A percentile compares a stretch with the other conserved stretches of the same genome.
Evolutionary conservation across 169 alveolate species (phyloP).

Genomic region (Eimeria acervulina): DNA sequence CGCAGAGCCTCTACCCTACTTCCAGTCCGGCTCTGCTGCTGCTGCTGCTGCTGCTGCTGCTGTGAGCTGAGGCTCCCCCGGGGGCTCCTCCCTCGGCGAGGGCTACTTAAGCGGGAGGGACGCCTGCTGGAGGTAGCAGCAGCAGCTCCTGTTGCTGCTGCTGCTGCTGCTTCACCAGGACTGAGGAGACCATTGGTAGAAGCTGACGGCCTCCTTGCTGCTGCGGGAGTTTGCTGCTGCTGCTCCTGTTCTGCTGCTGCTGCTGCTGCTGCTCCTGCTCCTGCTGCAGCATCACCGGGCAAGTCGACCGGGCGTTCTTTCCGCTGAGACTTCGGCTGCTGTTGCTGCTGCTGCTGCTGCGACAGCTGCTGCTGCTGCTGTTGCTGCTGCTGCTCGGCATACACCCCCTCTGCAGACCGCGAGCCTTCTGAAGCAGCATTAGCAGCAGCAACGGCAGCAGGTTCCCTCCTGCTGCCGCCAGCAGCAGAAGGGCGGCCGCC

Average conservation of each 20-base stretch:
- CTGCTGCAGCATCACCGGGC: background rate
- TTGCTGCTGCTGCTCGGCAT: background rate
- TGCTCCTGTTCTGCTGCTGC: background rate
- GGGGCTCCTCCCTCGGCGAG: constrained; percentile 55
- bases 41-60: too few relatives aligned
- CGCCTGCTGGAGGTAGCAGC: background rate
- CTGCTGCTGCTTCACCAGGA: background rate
- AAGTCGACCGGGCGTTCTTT: background rate
- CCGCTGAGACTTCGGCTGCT: background rate
- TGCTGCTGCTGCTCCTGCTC: constrained; percentile 16
- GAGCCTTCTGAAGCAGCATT: background rate
- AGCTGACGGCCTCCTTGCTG: background rate
- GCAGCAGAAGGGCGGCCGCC: constrained; percentile 12
- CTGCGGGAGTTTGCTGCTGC: background rate
- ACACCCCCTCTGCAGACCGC: background rate
- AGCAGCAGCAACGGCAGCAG: background rate
- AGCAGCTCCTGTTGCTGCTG: constrained; percentile 35
- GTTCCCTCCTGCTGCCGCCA: constrained; percentile 29
- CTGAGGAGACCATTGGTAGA: background rate
- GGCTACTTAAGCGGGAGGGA: constrained; percentile 22
- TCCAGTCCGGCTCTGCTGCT: constrained; percentile 10
- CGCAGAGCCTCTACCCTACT: background rate
- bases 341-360: constrained; percentile 14
- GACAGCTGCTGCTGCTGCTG: background rate
- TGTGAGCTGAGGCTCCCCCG: background rate